A percentile compares a stretch with the other conserved stretches of the same genome.
Conservation (phyloP, 2,329 filamentous ascomycete genomes). For the Ophiosphaerella korrae region DNA sequence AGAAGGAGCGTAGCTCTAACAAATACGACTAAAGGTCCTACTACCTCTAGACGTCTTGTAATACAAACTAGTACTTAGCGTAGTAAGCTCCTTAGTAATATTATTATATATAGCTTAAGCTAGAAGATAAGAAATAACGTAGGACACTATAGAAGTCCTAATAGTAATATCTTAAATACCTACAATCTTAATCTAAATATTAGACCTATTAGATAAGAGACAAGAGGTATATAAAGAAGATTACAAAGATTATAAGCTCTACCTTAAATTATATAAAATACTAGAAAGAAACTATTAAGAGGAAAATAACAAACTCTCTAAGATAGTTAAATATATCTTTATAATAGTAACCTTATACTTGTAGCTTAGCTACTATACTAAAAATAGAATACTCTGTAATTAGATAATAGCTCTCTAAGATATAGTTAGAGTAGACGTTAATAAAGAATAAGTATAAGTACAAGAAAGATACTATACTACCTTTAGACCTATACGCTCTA, state of each 20-base stretch:
- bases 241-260: conserved; percentile 4
- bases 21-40: too few relatives aligned
- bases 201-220: not conserved
- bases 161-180: not conserved
- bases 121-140: too few relatives aligned
- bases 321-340: conserved; percentile 2
- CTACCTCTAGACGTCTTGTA: too few relatives aligned
- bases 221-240: conserved; percentile 3
- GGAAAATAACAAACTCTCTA: not conserved
- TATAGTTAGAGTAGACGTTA: not conserved
- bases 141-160: not conserved
- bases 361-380: conserved; percentile 1
- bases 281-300: not conserved
- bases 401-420: not conserved
- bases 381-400: not conserved
- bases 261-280: conserved; percentile 2
- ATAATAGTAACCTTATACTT: not conserved
- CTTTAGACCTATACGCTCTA: not conserved
- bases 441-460: conserved; percentile 1
- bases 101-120: too few relatives aligned
- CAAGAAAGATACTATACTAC: conserved; percentile 1
- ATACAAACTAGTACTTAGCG: too few relatives aligned
- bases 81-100: too few relatives aligned
- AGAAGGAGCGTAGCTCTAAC: too few relatives aligned
- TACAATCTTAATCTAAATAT: not conserved